Conservation (phyloP, 768 basidiomycete species). For the Russula sp. region DNA sequence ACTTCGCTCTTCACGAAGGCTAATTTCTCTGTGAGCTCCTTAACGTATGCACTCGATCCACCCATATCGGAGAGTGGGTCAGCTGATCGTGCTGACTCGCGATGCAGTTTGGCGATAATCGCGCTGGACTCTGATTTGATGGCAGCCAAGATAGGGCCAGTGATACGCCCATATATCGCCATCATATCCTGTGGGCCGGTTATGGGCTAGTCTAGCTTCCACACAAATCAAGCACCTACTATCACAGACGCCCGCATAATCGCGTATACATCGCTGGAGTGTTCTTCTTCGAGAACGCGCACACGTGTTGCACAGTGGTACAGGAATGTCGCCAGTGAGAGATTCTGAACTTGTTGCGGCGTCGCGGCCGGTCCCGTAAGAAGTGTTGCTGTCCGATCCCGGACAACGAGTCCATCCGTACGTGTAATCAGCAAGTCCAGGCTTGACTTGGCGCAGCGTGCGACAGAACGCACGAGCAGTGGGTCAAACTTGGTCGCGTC, state of each 20-base stretch:
- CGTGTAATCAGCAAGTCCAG: constrained; percentile 64
- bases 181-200: constrained; percentile 41
- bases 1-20: constrained; percentile 75
- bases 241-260: constrained; percentile 51
- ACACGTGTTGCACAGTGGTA: constrained; percentile 73
- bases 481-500: constrained; percentile 94
- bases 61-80: constrained; percentile 53
- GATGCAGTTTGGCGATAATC: constrained; percentile 79
- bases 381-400: constrained; percentile 72
- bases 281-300: constrained; percentile 59
- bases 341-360: constrained; percentile 72
- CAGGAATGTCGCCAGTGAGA: constrained; percentile 68
- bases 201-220: neutral
- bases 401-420: constrained; percentile 61
- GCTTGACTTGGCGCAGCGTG: constrained; percentile 61
- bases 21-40: constrained; percentile 85
- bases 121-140: constrained; percentile 77
- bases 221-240: constrained; percentile 37
- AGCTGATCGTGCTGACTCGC: constrained; percentile 65
- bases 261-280: constrained; percentile 51
- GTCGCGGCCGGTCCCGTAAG: constrained; percentile 75
- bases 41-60: constrained; percentile 81
- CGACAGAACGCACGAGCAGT: constrained; percentile 70
- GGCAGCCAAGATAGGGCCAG: constrained; percentile 56
- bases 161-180: constrained; percentile 47